Conservation (phyloP, 495 filamentous ascomycete genomes). For the Tuber calosporum region DNA sequence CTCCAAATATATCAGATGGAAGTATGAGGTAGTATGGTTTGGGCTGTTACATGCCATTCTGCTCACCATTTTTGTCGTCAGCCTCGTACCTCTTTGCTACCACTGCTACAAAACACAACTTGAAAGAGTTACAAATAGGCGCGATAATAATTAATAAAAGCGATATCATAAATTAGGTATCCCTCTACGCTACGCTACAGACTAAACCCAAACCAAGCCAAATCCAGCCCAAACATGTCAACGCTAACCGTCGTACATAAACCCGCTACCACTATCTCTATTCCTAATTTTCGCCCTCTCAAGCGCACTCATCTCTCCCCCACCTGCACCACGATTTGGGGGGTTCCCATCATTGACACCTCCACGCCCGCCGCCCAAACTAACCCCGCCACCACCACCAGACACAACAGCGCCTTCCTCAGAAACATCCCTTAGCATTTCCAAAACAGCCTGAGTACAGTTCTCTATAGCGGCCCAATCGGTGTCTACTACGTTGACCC, state of each 20-base stretch:
- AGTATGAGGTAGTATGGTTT: too few species aligned
- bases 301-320: slow-evolving; percentile 14
- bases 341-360: neutral
- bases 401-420: slow-evolving; percentile 9
- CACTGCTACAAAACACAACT: neutral
- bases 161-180: neutral
- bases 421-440: slow-evolving; percentile 18
- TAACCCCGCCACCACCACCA: slow-evolving; percentile 8
- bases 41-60: too few species aligned
- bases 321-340: neutral
- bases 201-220: neutral
- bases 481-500: slow-evolving; percentile 35
- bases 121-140: neutral
- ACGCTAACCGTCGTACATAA: slow-evolving; percentile 9
- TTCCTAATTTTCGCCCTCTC: slow-evolving; percentile 33
- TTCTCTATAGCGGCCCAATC: slow-evolving; percentile 28
- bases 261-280: slow-evolving; percentile 5
- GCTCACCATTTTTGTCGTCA: too few species aligned
- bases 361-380: slow-evolving; percentile 9
- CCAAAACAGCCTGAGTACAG: slow-evolving; percentile 16
- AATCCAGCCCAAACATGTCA: neutral
- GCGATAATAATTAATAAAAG: neutral
- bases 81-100: neutral
- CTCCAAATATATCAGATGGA: too few species aligned
- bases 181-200: neutral